Conservation (phyloP, 2,329 filamentous ascomycete genomes). For the Ploettnerulaceae sp. region DNA sequence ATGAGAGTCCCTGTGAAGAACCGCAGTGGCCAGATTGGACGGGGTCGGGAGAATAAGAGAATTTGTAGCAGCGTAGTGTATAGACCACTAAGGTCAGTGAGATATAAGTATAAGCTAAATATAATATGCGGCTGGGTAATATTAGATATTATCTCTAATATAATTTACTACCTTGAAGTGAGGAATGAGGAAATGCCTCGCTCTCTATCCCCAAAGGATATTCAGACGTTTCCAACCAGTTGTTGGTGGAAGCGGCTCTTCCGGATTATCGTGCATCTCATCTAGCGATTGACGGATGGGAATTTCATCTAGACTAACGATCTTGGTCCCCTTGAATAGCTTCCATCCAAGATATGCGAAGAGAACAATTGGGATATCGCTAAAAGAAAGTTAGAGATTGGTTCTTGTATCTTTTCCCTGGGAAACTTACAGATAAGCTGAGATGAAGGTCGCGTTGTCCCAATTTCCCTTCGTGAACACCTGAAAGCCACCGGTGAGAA, state of each 20-base stretch:
- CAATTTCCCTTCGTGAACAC: conserved; percentile 58
- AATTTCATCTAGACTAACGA: conserved; percentile 34
- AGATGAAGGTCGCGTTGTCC: conserved; percentile 53
- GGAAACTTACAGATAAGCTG: conserved; percentile 54
- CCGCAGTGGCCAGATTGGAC: conserved; percentile 11
- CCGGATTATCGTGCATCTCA: conserved; percentile 34
- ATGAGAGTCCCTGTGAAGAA: conserved; percentile 14
- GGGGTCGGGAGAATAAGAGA: neutral
- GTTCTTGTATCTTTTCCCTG: too few species aligned
- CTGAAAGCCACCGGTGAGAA: conserved; percentile 65
- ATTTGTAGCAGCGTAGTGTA: too few species aligned
- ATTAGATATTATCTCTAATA: too few species aligned
- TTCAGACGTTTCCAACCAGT: conserved; percentile 32
- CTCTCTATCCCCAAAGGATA: conserved; percentile 34
- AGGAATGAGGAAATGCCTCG: neutral
- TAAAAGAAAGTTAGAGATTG: conserved; percentile 17
- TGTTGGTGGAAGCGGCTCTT: conserved; percentile 31
- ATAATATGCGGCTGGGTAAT: neutral
- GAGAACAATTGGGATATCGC: conserved; percentile 40
- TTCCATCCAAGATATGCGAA: conserved; percentile 48
- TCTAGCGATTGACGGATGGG: conserved; percentile 37
- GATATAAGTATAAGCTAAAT: neutral
- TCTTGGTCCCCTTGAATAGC: conserved; percentile 45
- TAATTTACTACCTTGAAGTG: too few species aligned
- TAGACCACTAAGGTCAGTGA: too few species aligned